Evolutionary conservation across 305 asterid genomes (phyloP), one percentile per base, ranked within the genome.

Genomic region (Fraxinus albicans): DNA sequence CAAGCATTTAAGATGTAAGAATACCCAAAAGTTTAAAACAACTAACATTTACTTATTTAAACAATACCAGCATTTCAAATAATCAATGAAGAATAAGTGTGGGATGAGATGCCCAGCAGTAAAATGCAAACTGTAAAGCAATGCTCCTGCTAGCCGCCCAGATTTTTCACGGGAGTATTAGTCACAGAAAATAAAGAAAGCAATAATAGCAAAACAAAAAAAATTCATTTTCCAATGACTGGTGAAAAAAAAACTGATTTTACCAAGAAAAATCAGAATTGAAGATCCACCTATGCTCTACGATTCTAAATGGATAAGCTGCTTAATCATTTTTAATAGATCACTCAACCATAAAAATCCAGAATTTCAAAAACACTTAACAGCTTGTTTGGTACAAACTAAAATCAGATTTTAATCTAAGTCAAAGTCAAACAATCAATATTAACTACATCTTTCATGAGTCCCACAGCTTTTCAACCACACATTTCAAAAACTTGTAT

Each of bases 1-100:
- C 36, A 67, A 67, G n/a, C 31, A 60, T 17, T 40, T 42, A 76
- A 50, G 42, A 77, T 77, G 73, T 50, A 69, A 76, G 69, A 73
- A 65, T 42, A 85, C 76, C 55, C 65, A 58, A 84, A 19, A 3
- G 35, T 12, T 4, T 13, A 79, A 79, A 7, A 33, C 25, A 40
- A 21, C 47, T 33, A 81, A 74, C 19, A 60, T 5, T 35, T 21
- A 63, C 25, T 8, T 17, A 25, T 13, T 40, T 27, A 65, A 76
- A 77, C 31, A 13, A 40, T 72, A 31, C 23, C 42, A 10, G 25
- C 10, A 40, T 1, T 74, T 10, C 50, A 58, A 67, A 27, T 60
- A 33, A 40, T 40, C 27, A 81, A 60, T 81, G 84, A 42, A 34
- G 84, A 42, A 21, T 58, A 42, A 9, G 31, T 31, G 25, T 4